Evolutionary conservation across 129 eudicot species (phyloP).

Genomic region (Flaveria brownii): DNA sequence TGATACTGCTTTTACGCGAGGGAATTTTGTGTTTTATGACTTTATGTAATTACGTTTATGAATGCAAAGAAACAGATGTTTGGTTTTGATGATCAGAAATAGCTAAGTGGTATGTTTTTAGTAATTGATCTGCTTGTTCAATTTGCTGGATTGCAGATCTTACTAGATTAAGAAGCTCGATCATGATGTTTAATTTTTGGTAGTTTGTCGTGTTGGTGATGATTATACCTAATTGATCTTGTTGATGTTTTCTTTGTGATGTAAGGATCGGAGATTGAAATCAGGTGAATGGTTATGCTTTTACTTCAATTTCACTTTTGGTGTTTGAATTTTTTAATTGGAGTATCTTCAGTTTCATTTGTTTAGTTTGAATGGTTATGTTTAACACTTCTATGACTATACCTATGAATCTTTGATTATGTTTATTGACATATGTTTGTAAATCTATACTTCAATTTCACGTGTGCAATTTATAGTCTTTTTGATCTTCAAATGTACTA

Average conservation of each 20-base stretch:
- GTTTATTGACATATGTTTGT: neutral
- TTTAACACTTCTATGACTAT: neutral
- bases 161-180: constrained; percentile 15
- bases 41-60: neutral
- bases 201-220: neutral
- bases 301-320: constrained; percentile 1
- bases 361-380: neutral
- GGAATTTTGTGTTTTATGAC: neutral
- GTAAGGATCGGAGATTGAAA: neutral
- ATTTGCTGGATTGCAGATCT: constrained; percentile 16
- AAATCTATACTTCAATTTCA: neutral
- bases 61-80: too few species aligned
- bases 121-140: constrained; percentile 1
- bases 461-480: neutral
- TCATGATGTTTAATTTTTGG: neutral
- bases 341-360: neutral
- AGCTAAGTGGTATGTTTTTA: neutral
- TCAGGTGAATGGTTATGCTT: constrained; percentile 10
- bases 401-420: neutral
- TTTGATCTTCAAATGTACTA: neutral
- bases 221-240: neutral
- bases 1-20: neutral
- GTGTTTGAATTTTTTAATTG: constrained; percentile 8
- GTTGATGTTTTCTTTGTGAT: neutral
- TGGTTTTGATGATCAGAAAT: neutral